Percentiles rank a stretch among this genome's conserved stretches.
Evolutionary conservation across 768 basidiomycete species (phyloP).

Genomic region (Russula ochroleuca): DNA sequence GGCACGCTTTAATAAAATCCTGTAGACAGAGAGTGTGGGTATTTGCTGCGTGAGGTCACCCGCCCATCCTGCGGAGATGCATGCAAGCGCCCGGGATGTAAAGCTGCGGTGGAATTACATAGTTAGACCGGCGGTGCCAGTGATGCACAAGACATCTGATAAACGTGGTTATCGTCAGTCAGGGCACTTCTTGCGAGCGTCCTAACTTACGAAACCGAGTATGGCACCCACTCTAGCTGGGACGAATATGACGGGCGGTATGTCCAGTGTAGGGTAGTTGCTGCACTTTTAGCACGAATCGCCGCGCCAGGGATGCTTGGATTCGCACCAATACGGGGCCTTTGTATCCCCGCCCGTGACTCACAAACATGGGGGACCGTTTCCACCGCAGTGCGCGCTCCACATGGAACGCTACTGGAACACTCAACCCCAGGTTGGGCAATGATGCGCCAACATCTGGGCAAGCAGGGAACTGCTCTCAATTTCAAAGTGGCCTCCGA

Average conservation of each 20-base stretch:
- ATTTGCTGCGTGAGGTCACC: background rate
- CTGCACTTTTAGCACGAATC: background rate
- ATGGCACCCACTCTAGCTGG: slow-evolving; percentile 6
- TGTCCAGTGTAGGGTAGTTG: background rate
- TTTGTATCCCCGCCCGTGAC: background rate
- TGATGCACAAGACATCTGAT: background rate
- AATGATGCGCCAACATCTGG: background rate
- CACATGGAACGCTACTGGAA: background rate
- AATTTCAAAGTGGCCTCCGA: background rate
- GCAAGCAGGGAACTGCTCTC: background rate
- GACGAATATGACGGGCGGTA: background rate
- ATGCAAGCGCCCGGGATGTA: background rate
- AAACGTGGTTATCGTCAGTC: background rate
- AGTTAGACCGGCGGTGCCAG: background rate
- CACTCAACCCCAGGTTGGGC: background rate
- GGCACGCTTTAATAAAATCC: background rate
- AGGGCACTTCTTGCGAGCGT: background rate
- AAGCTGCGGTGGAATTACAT: background rate
- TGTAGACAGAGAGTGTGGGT: background rate
- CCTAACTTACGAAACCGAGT: slow-evolving; percentile 4
- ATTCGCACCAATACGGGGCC: background rate
- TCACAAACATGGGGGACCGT: background rate
- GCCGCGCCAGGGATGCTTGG: background rate
- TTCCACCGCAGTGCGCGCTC: background rate
- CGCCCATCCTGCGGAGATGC: background rate